Conservation (phyloP, 208 protist genomes). For the Novymonas esmeraldas region DNA sequence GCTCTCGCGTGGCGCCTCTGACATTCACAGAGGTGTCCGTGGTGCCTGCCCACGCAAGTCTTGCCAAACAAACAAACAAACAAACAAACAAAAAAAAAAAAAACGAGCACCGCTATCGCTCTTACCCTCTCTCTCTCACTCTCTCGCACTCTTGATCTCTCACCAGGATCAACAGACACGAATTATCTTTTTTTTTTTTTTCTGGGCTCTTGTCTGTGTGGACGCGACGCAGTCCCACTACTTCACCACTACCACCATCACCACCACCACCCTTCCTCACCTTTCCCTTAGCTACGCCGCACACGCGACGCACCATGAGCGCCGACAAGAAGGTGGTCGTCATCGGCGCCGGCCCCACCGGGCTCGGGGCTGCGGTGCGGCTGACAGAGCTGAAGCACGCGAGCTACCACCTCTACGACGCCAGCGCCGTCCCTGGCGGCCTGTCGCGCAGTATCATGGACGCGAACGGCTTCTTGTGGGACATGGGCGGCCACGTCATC, state of each 20-base stretch:
- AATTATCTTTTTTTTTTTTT: too few relatives aligned
- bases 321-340: conserved; percentile 48
- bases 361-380: conserved; percentile 68
- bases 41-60: too few relatives aligned
- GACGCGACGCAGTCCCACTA: not conserved
- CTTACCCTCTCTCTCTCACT: too few relatives aligned
- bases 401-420: conserved; percentile 66
- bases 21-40: too few relatives aligned
- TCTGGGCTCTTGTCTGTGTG: too few relatives aligned
- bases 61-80: too few relatives aligned
- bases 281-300: not conserved
- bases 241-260: not conserved
- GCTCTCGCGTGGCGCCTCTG: too few relatives aligned
- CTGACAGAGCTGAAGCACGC: conserved; percentile 52
- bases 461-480: conserved; percentile 71
- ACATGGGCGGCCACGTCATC: conserved; percentile 83
- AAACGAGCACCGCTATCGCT: too few relatives aligned
- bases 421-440: conserved; percentile 38
- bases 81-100: too few relatives aligned
- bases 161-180: too few relatives aligned
- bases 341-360: conserved; percentile 68
- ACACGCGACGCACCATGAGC: conserved; percentile 7
- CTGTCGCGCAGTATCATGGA: conserved; percentile 62
- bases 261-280: conserved; percentile 1
- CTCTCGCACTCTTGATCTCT: too few relatives aligned